Conservation (phyloP, 257 asterid species). For the Voacanga thouarsii region DNA sequence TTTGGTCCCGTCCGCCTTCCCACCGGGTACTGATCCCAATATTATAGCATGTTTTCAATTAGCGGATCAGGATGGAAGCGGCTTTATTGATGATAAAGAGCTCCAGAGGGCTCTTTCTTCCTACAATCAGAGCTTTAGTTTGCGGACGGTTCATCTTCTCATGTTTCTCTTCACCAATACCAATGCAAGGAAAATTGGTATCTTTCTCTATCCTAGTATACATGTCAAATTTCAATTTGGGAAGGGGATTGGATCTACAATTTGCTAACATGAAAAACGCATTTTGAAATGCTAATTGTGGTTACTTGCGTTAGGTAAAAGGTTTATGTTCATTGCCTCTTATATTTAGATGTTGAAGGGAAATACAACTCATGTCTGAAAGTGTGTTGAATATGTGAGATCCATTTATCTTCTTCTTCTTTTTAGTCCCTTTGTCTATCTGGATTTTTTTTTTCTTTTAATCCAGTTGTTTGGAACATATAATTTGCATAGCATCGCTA, state of each 20-base stretch:
- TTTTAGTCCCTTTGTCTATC: background rate
- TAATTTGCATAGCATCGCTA: background rate
- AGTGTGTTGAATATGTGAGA: background rate
- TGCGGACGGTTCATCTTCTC: conserved; percentile 91
- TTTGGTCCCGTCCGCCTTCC: conserved; percentile 70
- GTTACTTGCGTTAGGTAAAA: background rate
- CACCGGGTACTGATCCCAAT: conserved; percentile 91
- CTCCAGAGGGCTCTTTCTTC: conserved; percentile 73
- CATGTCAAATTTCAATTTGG: background rate
- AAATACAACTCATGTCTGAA: background rate
- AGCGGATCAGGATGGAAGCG: conserved; percentile 95
- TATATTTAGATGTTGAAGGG: background rate
- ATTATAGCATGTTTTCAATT: conserved; percentile 66
- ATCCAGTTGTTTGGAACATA: background rate
- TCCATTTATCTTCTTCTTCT: background rate
- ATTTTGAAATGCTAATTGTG: no score
- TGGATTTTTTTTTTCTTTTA: background rate
- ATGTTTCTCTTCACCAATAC: conserved; percentile 85
- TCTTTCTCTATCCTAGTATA: background rate
- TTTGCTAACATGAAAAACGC: background rate
- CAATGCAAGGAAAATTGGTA: conserved; percentile 77
- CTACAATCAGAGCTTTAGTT: conserved; percentile 70
- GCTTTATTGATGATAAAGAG: conserved; percentile 89
- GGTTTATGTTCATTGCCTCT: background rate
- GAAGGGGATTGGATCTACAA: background rate